Base-by-base conservation (phyloP, 805 yeast genomes). In the Scheffersomyces lignosus region DNA sequence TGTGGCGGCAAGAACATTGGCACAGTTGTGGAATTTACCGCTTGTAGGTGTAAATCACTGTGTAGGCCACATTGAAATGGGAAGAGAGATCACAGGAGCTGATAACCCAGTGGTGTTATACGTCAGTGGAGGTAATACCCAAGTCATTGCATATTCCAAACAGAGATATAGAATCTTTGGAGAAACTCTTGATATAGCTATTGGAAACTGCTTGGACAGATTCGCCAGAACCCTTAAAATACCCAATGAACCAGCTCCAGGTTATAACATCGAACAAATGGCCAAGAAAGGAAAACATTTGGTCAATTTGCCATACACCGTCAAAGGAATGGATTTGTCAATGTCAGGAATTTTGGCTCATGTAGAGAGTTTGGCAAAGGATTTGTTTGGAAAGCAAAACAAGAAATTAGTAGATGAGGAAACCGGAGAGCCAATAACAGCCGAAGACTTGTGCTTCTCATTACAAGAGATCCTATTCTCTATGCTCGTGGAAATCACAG, bases 11-110 rank as follows among this genome's bases (percentile, higher is more conserved):
- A 70, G 99, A 54, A 81, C 96, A 0, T 64, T 90, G 26, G 70
- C 88, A 6, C 80, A 83, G 48, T 56, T 91, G 47, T 88, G 96
- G 95, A 58, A 76, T 2, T 64, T 85, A 15, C 98, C 99, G 0
- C 60, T 93, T 22, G 83, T 93, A 5, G 98, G 98, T 0, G 99
- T 93, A 3, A 93, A 93, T 54, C 99, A 93, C 61, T 93, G 99
- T 62, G 80, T 93, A 25, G 99, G 99, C 1, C 99, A 93, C 61
- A 93, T 93, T 43, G 99, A 93, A 59, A 93, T 93, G 99, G 99
- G 99, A 9, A 71, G 99, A 42, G 98, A 91, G 55, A 91, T 93
- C 55, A 93, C 99, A 0, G 95, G 93, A n/a, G 98, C 98, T 0
- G 74, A 72, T n/a, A 91, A 93, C 54, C 99, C 99, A 0, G 98